Conservation (phyloP, 192 early-diverging fungal species). For the Diversispora epigaea region DNA sequence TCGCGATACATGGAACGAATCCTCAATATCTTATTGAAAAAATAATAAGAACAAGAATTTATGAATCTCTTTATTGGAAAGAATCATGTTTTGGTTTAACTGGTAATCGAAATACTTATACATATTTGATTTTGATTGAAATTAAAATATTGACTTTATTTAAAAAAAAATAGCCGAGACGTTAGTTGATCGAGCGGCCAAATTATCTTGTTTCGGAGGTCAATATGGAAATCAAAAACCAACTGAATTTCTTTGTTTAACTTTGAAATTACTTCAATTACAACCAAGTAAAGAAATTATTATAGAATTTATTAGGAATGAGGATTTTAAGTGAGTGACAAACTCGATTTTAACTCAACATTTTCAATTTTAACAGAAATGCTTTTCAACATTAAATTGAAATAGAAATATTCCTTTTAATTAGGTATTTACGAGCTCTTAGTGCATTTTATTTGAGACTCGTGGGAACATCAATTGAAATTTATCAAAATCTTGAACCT, state of each 20-base stretch:
- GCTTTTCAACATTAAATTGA: not conserved
- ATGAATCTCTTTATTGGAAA: conserved; percentile 95
- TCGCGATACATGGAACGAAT: conserved; percentile 81
- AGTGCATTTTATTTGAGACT: conserved; percentile 88
- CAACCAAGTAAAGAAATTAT: conserved; percentile 90
- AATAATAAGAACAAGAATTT: conserved; percentile 85
- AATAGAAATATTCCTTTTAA: not conserved
- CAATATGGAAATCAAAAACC: conserved; percentile 84
- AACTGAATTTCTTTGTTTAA: conserved; percentile 87
- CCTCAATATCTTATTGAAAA: conserved; percentile 95
- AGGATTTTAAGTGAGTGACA: conserved; percentile 70
- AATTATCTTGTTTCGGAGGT: conserved; percentile 74
- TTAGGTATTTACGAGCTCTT: conserved; percentile 80
- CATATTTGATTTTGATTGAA: not conserved
- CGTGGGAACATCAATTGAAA: conserved; percentile 70
- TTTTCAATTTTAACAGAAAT: too few species aligned
- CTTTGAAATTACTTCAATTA: conserved; percentile 87
- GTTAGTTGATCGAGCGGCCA: conserved; percentile 54
- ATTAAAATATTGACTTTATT: not conserved
- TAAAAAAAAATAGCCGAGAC: conserved; percentile 12
- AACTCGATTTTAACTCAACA: not conserved
- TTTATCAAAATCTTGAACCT: conserved; percentile 85
- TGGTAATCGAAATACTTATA: conserved; percentile 41
- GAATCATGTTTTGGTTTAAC: conserved; percentile 94
- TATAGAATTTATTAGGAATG: conserved; percentile 74